Evolutionary conservation across 1,284 basidiomycete genomes (phyloP).

Genomic region (Cutaneotrichosporon cavernicola): DNA sequence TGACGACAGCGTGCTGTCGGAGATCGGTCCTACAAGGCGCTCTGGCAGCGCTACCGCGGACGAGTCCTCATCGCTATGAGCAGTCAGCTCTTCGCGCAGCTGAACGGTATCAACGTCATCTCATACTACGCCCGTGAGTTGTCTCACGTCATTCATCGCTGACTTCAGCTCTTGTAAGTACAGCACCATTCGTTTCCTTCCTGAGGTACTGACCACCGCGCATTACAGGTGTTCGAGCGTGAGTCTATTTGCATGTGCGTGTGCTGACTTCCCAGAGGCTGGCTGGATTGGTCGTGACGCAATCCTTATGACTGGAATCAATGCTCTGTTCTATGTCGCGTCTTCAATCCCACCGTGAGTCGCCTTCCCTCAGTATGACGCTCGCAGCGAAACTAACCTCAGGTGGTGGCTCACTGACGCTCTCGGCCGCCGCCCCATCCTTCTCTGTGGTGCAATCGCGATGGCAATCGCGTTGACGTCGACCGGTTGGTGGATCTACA

Average conservation of each 20-base stretch:
- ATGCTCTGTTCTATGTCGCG: constrained; percentile 79
- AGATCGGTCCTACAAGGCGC: constrained; percentile 72
- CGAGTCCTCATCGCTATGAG: constrained; percentile 96
- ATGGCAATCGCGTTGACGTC: constrained; percentile 51
- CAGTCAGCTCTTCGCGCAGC: constrained; percentile 91
- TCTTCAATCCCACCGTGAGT: constrained; percentile 71
- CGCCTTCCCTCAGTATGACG: not conserved
- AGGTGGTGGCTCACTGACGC: constrained; percentile 89
- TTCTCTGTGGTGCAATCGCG: constrained; percentile 82
- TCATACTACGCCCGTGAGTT: constrained; percentile 81
- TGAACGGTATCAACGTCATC: constrained; percentile 94
- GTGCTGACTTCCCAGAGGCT: constrained; percentile 63
- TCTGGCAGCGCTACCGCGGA: constrained; percentile 86
- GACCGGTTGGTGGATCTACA: constrained; percentile 66
- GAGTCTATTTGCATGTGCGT: constrained; percentile 25
- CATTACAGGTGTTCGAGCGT: constrained; percentile 74
- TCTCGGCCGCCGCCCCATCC: constrained; percentile 83
- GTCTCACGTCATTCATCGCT: not conserved
- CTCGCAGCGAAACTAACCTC: not conserved
- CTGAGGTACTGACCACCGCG: constrained; percentile 55
- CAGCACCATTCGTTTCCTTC: constrained; percentile 15
- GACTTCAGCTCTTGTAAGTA: constrained; percentile 48
- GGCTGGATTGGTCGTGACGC: constrained; percentile 98
- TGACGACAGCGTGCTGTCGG: constrained; percentile 63
- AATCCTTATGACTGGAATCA: constrained; percentile 95